Conservation (phyloP, 768 basidiomycete genomes). For the Ephemerocybe angulata region DNA sequence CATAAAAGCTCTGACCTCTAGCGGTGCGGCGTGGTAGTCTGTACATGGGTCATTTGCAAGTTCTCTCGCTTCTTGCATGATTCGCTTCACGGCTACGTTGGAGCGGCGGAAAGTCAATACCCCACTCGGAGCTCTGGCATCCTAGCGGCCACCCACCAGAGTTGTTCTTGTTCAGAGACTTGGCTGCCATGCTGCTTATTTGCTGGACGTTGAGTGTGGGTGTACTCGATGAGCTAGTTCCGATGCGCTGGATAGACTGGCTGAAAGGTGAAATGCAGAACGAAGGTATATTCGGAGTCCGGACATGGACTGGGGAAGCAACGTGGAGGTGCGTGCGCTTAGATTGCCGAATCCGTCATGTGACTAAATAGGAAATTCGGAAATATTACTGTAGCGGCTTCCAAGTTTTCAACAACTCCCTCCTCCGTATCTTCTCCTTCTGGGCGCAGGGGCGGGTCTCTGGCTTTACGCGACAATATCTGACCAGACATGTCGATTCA, state of each 20-base stretch:
- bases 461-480: background rate
- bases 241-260: too few species aligned
- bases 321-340: constrained; percentile 7
- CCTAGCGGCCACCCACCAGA: constrained; percentile 57
- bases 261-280: background rate
- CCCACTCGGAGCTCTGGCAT: background rate
- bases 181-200: constrained; percentile 26
- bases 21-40: constrained; percentile 80
- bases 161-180: constrained; percentile 82
- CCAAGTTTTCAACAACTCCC: background rate
- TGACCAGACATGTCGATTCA: constrained; percentile 49
- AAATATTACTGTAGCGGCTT: background rate
- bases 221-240: background rate
- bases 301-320: background rate
- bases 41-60: constrained; percentile 79
- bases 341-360: constrained; percentile 3
- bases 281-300: background rate
- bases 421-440: constrained; percentile 5
- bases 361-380: background rate
- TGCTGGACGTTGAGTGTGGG: background rate
- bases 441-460: constrained; percentile 4
- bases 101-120: background rate
- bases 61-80: constrained; percentile 94
- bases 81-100: constrained; percentile 81
- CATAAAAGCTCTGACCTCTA: constrained; percentile 53